Percentiles rank a stretch among this genome's conserved stretches.
These are phyloP conservation scores for Trichoderma asperellum DNA, from an alignment of 2,329 filamentous ascomycete genomes.

Conservation along the genomic window DNA sequence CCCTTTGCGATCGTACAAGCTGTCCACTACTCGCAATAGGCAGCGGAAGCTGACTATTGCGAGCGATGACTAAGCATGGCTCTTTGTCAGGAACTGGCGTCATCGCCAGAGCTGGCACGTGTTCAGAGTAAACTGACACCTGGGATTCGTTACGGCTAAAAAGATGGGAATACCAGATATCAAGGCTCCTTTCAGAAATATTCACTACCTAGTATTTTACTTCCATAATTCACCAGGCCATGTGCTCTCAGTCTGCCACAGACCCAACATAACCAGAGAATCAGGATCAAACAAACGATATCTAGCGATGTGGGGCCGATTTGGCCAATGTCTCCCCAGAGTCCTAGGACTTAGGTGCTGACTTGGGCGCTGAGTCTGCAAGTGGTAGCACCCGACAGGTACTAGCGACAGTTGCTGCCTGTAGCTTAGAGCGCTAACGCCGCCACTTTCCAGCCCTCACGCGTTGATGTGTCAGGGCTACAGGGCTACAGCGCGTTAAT, in stretches of 20 bases:
- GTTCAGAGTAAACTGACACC: background rate
- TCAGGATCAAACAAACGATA: background rate
- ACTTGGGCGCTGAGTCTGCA: background rate
- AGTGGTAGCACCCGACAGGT: background rate
- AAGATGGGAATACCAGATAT: background rate
- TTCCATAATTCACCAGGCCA: background rate
- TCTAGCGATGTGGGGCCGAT: constrained; percentile 14
- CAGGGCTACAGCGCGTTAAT: constrained; percentile 28
- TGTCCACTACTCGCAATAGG: constrained; percentile 28
- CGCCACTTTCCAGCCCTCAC: constrained; percentile 22
- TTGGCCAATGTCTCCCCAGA: constrained; percentile 15
- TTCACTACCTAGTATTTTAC: background rate
- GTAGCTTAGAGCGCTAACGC: constrained; percentile 23
- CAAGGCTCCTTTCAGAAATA: background rate
- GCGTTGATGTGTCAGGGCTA: background rate
- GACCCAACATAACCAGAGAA: background rate
- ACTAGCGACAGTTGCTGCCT: constrained; percentile 7
- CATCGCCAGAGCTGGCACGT: constrained; percentile 11
- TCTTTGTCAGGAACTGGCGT: constrained; percentile 17
- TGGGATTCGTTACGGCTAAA: background rate
- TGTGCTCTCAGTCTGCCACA: background rate
- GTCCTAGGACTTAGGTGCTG: background rate
- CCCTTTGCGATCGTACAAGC: constrained; percentile 26
- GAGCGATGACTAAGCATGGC: constrained; percentile 10
- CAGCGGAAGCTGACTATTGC: background rate